These are phyloP conservation scores for Quercus cerris DNA, from an alignment of 306 rosid genomes.

Conservation along the genomic window DNA sequence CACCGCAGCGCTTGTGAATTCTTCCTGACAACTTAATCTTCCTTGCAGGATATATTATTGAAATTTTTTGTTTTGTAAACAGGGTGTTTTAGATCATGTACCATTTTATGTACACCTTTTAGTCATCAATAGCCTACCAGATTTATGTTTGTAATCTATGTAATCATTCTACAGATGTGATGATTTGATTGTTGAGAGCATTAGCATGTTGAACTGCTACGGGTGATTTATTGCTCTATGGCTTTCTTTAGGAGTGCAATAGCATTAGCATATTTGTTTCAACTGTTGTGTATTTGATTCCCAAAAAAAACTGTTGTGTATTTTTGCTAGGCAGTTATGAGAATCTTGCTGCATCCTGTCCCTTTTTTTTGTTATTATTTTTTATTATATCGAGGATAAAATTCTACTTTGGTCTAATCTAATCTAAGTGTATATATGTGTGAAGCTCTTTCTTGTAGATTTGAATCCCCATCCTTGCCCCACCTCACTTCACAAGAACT, in stretches of 20 bases:
- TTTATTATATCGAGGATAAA: too few relatives aligned
- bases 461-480: too few relatives aligned
- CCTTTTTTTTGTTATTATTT: background rate
- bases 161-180: slow-evolving; percentile 13
- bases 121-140: background rate
- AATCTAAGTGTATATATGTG: too few relatives aligned
- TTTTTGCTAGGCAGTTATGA: background rate
- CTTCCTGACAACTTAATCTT: slow-evolving; percentile 9
- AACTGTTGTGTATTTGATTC: background rate
- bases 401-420: too few relatives aligned
- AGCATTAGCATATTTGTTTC: background rate
- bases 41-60: slow-evolving; percentile 11
- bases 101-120: background rate
- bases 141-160: background rate
- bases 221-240: background rate
- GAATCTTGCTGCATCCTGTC: background rate
- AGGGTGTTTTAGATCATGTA: background rate
- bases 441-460: too few relatives aligned
- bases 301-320: background rate
- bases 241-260: background rate
- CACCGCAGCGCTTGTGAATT: slow-evolving; percentile 32
- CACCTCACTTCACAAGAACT: too few relatives aligned
- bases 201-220: background rate
- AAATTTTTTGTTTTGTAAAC: slow-evolving; percentile 11
- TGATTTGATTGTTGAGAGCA: background rate